Evolutionary conservation across 352 stramenopile species (phyloP).

Genomic region (Globisporangium acanthophoron): DNA sequence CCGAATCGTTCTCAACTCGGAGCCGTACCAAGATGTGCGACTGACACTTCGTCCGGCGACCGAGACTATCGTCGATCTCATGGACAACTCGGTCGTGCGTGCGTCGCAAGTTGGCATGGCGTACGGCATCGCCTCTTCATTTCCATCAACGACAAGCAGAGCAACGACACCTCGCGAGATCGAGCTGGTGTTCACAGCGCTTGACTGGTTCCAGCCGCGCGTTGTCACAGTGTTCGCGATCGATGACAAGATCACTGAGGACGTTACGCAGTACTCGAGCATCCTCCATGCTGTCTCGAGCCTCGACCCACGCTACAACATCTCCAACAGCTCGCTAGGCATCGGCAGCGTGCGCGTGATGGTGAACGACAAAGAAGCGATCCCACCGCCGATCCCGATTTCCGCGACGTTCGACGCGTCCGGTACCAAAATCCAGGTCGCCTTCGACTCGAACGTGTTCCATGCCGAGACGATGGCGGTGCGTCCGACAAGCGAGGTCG

Average conservation of each 20-base stretch:
- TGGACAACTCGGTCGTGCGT: constrained; percentile 17
- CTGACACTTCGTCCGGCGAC: constrained; percentile 31
- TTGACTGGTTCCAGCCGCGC: constrained; percentile 44
- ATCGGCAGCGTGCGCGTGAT: constrained; percentile 39
- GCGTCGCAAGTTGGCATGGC: constrained; percentile 28
- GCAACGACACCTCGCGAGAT: constrained; percentile 18
- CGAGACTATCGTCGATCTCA: constrained; percentile 37
- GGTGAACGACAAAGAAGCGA: constrained; percentile 56
- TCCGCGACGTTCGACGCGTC: constrained; percentile 44
- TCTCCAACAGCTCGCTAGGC: constrained; percentile 43
- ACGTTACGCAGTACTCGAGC: constrained; percentile 46
- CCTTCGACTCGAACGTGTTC: constrained; percentile 63
- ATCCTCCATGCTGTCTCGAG: constrained; percentile 42
- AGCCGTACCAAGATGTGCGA: constrained; percentile 59
- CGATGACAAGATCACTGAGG: constrained; percentile 54
- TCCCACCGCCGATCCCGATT: constrained; percentile 46
- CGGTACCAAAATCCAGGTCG: constrained; percentile 44
- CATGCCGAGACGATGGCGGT: constrained; percentile 61
- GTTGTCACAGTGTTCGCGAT: constrained; percentile 53
- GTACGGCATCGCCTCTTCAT: constrained; percentile 13
- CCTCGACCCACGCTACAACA: constrained; percentile 53
- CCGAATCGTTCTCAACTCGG: constrained; percentile 41
- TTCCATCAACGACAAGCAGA: not conserved
- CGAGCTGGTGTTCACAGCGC: constrained; percentile 51
- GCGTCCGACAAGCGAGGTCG: not conserved